These are phyloP conservation scores for Aspergillus caelatus DNA, from an alignment of 2,329 filamentous ascomycete genomes.

Conservation along the genomic window DNA sequence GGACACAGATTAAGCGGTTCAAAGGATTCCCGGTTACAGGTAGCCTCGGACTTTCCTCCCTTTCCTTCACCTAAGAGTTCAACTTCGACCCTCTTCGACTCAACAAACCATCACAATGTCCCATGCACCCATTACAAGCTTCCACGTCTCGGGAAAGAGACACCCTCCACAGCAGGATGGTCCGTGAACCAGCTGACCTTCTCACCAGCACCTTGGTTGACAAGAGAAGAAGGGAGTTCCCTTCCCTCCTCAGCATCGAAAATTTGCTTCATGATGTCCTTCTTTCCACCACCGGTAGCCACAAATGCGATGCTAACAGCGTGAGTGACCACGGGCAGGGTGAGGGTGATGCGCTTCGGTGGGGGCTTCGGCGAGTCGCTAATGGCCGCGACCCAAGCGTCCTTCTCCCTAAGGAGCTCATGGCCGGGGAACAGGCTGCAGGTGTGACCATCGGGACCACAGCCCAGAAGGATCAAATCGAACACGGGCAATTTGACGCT, in stretches of 20 bases:
- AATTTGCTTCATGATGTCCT: slow-evolving; percentile 88
- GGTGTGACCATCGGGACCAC: slow-evolving; percentile 94
- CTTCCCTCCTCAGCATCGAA: slow-evolving; percentile 76
- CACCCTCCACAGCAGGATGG: slow-evolving; percentile 78
- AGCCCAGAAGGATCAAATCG: slow-evolving; percentile 89
- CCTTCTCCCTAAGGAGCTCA: slow-evolving; percentile 78
- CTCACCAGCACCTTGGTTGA: slow-evolving; percentile 82
- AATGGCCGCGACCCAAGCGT: slow-evolving; percentile 90
- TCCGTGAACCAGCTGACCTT: slow-evolving; percentile 97
- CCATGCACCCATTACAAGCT: slow-evolving; percentile 51
- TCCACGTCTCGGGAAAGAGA: slow-evolving; percentile 77
- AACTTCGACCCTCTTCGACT: not conserved
- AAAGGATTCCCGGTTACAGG: not conserved
- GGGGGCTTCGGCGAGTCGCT: slow-evolving; percentile 95
- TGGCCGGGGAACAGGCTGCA: slow-evolving; percentile 95
- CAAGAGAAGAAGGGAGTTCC: slow-evolving; percentile 79
- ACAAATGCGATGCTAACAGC: slow-evolving; percentile 87
- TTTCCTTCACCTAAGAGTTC: not conserved
- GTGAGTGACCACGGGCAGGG: slow-evolving; percentile 86
- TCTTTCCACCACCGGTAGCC: slow-evolving; percentile 85
- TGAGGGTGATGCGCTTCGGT: slow-evolving; percentile 85
- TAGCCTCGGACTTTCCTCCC: not conserved
- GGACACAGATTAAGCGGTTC: too few relatives aligned
- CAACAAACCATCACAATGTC: not conserved
- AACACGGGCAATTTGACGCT: slow-evolving; percentile 94